Base-by-base conservation (phyloP, 257 asterid species). In the Linderniella brevidens region DNA sequence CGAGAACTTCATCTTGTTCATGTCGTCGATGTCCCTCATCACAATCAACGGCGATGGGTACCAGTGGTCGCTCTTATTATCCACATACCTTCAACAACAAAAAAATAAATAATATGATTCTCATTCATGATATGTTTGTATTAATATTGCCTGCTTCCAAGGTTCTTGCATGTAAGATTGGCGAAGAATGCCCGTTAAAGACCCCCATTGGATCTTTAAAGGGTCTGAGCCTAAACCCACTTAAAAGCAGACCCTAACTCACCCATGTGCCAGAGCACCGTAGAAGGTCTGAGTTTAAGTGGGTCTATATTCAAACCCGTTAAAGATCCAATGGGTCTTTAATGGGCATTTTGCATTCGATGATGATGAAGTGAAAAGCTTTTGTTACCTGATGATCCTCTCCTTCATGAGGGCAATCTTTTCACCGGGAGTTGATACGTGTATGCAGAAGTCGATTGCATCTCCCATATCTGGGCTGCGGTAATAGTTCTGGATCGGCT, bases 391-490 rank as follows among this genome's bases (percentile, higher is more conserved):
- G 48, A 68, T 72, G 51, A 88, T 76, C 49, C 65, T 75, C 63
- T 85, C 94, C 63, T 73, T 81, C 93, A 81, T 73, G 25, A 12
- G 1, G 3, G 76, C 71, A 29, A 84, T 76, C 72, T 80, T 84
- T 56, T 84, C 94, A 49, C 35, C 55, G 0, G 93, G 80, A 54
- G 98, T 88, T 8, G 94, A 74, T 49, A 84, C 64, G 55, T 80
- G 92, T 48, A 79, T 73, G 48, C 78, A 67, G 41, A 85, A 85
- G 42, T 90, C 92, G 8, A 90, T 63, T 13, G 92, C 66, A 32
- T 90, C 98, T 49, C 92, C 82, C 96, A 85, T 90, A 53, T 79
- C 88, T 5, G 94, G 98, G 63, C 98, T 90, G 15, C 96, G 94
- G 64, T 85, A 76, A 39, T 67, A 85, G 35, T 90, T 90, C 58